phyloP scores from a whole-genome alignment of 129 eudicot genomes.

The Flaveria linearis region DNA sequence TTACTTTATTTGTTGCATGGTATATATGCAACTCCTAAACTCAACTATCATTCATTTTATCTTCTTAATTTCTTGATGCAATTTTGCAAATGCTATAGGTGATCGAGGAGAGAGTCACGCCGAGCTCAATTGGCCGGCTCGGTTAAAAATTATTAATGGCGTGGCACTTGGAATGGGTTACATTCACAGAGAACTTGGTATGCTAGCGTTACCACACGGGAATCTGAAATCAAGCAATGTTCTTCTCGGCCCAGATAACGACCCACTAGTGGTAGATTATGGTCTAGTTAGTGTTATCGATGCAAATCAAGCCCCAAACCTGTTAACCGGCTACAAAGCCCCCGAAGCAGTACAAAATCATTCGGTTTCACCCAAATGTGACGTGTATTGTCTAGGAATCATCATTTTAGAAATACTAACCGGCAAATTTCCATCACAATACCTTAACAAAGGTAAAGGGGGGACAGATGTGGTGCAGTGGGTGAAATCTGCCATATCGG shows the following conservation, averaged over 20 bases:
- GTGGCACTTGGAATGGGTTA: constrained; percentile 57
- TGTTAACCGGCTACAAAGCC: constrained; percentile 55
- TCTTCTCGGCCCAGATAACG: constrained; percentile 42
- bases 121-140: constrained; percentile 58
- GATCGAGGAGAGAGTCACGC: constrained; percentile 50
- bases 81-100: constrained; percentile 38
- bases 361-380: constrained; percentile 59
- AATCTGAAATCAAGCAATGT: constrained; percentile 82
- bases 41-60: not conserved
- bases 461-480: constrained; percentile 60
- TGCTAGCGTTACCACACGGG: constrained; percentile 64
- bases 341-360: constrained; percentile 56
- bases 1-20: constrained; percentile 63
- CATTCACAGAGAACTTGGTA: constrained; percentile 51
- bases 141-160: constrained; percentile 66
- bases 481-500: constrained; percentile 53
- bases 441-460: constrained; percentile 45
- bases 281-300: constrained; percentile 44
- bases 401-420: constrained; percentile 71
- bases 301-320: constrained; percentile 32
- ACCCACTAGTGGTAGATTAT: constrained; percentile 66
- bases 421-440: constrained; percentile 58
- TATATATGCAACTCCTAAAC: not conserved
- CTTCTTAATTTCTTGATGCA: not conserved
- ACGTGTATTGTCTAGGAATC: constrained; percentile 70